phyloP scores from a whole-genome alignment of 1,284 basidiomycete genomes.

The Malassezia pachydermatis region DNA sequence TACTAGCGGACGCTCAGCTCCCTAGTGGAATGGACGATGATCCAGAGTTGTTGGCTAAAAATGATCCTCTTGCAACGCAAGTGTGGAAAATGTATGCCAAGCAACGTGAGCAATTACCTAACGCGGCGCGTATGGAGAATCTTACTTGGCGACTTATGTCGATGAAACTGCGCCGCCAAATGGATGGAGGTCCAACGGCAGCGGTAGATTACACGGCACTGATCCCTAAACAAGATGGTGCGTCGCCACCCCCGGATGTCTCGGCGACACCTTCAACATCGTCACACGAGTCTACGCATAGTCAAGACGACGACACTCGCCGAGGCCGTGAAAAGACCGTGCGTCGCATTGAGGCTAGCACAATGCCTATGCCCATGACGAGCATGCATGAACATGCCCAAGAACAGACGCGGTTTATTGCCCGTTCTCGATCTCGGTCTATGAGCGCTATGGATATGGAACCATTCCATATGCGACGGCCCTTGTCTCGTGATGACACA shows the following conservation, averaged over 20 bases:
- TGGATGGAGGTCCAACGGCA: too few relatives aligned
- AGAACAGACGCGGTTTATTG: not conserved
- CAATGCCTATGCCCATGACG: not conserved
- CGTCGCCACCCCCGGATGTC: not conserved
- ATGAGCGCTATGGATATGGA: constrained; percentile 80
- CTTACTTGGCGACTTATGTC: constrained; percentile 98
- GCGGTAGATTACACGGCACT: not conserved
- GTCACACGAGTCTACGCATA: too few relatives aligned
- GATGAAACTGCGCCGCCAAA: constrained; percentile 62
- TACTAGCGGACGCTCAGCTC: too few relatives aligned
- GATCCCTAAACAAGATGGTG: not conserved
- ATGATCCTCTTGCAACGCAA: constrained; percentile 85
- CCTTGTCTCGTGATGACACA: constrained; percentile 58
- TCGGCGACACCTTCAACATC: not conserved
- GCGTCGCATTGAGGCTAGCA: constrained; percentile 2
- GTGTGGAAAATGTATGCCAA: constrained; percentile 94
- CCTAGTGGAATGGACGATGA: too few relatives aligned
- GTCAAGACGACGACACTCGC: not conserved
- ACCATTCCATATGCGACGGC: constrained; percentile 83
- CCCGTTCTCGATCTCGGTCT: constrained; percentile 50
- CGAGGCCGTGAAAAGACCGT: constrained; percentile 11
- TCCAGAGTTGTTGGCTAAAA: constrained; percentile 49
- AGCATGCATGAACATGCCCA: not conserved
- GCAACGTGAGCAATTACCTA: constrained; percentile 73
- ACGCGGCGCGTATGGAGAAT: constrained; percentile 92